phyloP scores from a whole-genome alignment of 805 yeast species.

The Hanseniaspora nectarophila region DNA sequence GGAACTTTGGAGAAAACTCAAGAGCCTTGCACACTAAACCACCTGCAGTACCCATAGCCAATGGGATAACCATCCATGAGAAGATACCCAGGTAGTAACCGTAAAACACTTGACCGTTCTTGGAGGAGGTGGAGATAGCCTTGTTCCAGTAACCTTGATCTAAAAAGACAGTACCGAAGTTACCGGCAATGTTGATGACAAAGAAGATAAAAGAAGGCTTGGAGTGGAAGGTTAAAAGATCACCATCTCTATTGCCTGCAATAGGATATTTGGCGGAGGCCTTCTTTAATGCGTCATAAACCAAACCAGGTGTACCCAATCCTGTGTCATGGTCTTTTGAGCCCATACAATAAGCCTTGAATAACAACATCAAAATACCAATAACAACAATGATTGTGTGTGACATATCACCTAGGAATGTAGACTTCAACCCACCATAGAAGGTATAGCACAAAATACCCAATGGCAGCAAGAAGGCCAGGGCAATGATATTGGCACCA shows the following conservation, averaged over 20 bases:
- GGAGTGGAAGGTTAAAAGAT: conserved; percentile 79
- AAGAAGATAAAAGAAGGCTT: conserved; percentile 79
- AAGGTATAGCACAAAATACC: conserved; percentile 65
- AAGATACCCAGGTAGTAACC: conserved; percentile 82
- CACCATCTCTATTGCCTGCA: conserved; percentile 71
- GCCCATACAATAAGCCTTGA: conserved; percentile 63
- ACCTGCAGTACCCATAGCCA: conserved; percentile 68
- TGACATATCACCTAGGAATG: conserved; percentile 65
- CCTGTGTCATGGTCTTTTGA: conserved; percentile 22
- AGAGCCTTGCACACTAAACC: conserved; percentile 74
- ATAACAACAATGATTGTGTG: conserved; percentile 74
- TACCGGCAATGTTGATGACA: conserved; percentile 78
- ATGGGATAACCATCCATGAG: conserved; percentile 87
- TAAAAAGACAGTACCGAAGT: conserved; percentile 76
- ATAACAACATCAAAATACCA: conserved; percentile 69
- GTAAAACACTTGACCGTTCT: conserved; percentile 73
- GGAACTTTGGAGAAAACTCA: conserved; percentile 59
- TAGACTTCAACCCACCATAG: conserved; percentile 74
- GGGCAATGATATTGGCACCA: conserved; percentile 73
- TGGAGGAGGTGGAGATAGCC: conserved; percentile 57
- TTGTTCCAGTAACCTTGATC: conserved; percentile 85
- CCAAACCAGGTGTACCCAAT: conserved; percentile 71
- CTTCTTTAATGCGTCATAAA: conserved; percentile 60
- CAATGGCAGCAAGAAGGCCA: conserved; percentile 68
- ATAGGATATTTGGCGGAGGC: conserved; percentile 54